Conservation (phyloP, 2,329 filamentous ascomycete genomes). For the Fusarium gaditjirri region DNA sequence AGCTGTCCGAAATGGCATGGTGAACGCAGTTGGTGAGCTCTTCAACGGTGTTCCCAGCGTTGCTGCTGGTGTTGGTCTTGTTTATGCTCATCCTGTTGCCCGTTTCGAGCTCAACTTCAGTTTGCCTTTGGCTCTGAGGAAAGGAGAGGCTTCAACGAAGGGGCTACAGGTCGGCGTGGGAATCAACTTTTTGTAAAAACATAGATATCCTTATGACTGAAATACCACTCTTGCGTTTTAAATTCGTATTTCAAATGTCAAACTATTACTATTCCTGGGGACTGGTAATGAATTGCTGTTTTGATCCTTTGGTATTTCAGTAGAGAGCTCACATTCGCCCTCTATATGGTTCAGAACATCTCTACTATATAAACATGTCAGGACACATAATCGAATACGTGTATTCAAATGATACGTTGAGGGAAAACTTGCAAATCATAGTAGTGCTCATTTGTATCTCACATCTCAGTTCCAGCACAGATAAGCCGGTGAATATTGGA, state of each 20-base stretch:
- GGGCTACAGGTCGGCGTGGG: conserved; percentile 95
- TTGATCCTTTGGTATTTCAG: not conserved
- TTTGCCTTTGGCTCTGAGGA: conserved; percentile 82
- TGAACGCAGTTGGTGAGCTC: conserved; percentile 74
- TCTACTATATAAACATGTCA: not conserved
- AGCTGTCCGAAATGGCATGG: conserved; percentile 65
- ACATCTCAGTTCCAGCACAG: too few species aligned
- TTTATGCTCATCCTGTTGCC: conserved; percentile 94
- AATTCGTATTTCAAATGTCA: conserved; percentile 5
- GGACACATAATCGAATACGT: too few species aligned
- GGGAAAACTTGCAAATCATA: too few species aligned
- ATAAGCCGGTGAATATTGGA: not conserved
- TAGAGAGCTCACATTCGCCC: not conserved
- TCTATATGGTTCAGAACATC: not conserved
- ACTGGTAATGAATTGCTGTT: not conserved
- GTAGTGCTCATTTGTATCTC: not conserved
- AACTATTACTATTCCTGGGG: not conserved
- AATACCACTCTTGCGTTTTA: conserved; percentile 24
- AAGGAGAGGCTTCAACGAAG: conserved; percentile 88
- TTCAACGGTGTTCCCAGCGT: conserved; percentile 82
- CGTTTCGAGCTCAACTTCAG: conserved; percentile 97
- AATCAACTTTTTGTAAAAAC: conserved; percentile 85
- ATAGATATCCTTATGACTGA: conserved; percentile 34
- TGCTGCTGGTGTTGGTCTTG: conserved; percentile 87
- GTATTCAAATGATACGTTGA: not conserved